Evolutionary conservation across 2,329 filamentous ascomycete species (phyloP).

Genomic region (Tricladium varicosporioides): DNA sequence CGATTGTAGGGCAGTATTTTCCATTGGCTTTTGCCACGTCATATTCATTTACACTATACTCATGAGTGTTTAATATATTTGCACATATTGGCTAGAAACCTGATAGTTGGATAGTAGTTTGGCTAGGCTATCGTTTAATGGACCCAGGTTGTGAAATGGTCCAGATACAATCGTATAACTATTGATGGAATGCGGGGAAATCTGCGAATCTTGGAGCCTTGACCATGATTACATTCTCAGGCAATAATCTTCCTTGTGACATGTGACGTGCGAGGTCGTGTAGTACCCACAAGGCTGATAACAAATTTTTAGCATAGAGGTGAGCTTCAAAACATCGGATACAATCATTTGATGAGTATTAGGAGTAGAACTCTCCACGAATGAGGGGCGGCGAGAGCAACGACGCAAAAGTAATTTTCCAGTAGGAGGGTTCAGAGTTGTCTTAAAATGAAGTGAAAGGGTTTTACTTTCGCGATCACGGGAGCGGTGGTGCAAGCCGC

Average conservation of each 20-base stretch:
- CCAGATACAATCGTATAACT: neutral
- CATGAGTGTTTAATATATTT: neutral
- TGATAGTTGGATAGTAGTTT: neutral
- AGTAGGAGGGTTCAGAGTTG: too few species aligned
- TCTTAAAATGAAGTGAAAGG: too few species aligned
- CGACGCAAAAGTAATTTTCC: too few species aligned
- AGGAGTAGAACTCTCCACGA: too few species aligned
- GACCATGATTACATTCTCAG: neutral
- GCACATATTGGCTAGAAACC: neutral
- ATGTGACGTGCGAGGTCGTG: neutral
- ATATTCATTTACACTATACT: neutral
- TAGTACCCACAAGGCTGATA: neutral
- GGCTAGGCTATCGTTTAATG: neutral
- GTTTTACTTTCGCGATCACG: too few species aligned
- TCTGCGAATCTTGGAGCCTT: neutral
- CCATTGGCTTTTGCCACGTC: conserved; percentile 1
- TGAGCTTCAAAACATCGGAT: neutral
- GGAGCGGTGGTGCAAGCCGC: too few species aligned
- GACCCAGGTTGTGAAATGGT: neutral
- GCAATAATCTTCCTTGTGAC: neutral
- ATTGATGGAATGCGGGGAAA: neutral
- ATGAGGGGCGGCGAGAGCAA: too few species aligned
- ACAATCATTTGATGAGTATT: too few species aligned
- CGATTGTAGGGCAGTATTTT: neutral
- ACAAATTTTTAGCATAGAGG: neutral